Conservation (phyloP, 2,329 filamentous ascomycete species). For the Aaosphaeria pasadenensis region DNA sequence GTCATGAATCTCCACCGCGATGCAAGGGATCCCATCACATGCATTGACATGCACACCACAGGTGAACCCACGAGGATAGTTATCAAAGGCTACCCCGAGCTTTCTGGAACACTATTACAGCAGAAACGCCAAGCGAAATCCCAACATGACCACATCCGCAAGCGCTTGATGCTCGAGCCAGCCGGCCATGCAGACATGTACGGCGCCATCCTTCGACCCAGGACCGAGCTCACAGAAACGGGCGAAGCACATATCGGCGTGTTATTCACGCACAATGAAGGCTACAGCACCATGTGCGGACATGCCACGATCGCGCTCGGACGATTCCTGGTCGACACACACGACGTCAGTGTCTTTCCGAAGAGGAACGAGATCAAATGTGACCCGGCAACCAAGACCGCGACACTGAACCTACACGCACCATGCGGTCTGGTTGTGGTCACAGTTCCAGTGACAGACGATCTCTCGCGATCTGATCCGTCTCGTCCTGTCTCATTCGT, state of each 20-base stretch:
- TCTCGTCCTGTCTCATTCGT: constrained; percentile 40
- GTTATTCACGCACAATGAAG: constrained; percentile 48
- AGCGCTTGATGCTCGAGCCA: constrained; percentile 46
- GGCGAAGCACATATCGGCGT: constrained; percentile 49
- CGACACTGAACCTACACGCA: constrained; percentile 40
- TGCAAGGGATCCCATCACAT: neutral
- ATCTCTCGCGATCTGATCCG: constrained; percentile 33
- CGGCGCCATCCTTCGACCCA: constrained; percentile 44
- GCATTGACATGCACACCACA: constrained; percentile 43
- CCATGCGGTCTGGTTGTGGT: constrained; percentile 45
- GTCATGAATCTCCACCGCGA: too few species aligned
- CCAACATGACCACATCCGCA: constrained; percentile 42
- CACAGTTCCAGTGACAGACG: constrained; percentile 36
- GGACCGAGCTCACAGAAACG: constrained; percentile 40
- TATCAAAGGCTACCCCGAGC: constrained; percentile 38
- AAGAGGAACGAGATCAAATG: constrained; percentile 27
- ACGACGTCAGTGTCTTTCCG: constrained; percentile 41
- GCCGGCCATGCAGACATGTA: constrained; percentile 53
- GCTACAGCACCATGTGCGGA: constrained; percentile 52
- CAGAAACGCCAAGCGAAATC: constrained; percentile 39
- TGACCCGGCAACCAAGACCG: constrained; percentile 20
- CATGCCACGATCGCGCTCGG: constrained; percentile 53
- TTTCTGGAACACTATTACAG: constrained; percentile 40
- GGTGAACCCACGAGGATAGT: constrained; percentile 51
- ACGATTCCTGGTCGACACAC: constrained; percentile 10